phyloP scores from a whole-genome alignment of 129 eudicot genomes.

The Artemisia annua region DNA sequence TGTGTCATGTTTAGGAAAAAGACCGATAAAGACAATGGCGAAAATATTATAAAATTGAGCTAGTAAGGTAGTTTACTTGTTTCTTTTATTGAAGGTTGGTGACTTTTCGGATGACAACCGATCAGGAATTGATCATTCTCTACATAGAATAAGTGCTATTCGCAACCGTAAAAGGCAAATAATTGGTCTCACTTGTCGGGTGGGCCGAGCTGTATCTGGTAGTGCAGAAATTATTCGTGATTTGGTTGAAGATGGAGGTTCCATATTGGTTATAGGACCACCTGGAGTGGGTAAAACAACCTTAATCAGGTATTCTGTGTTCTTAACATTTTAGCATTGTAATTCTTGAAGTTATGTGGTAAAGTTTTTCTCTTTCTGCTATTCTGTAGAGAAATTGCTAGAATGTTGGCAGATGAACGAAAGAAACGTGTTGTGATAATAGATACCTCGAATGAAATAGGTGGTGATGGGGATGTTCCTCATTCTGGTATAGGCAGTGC shows the following conservation, averaged over 20 bases:
- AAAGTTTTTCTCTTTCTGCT: not conserved
- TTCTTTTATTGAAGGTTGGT: conserved; percentile 68
- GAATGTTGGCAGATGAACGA: conserved; percentile 93
- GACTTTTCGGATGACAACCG: conserved; percentile 97
- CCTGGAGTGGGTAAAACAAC: conserved; percentile 99
- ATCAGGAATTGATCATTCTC: conserved; percentile 84
- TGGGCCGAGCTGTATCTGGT: conserved; percentile 93
- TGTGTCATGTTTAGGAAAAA: conserved; percentile 13
- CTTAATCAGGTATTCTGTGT: conserved; percentile 69
- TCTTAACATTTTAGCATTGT: not conserved
- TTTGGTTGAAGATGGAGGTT: conserved; percentile 86
- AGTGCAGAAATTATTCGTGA: conserved; percentile 96
- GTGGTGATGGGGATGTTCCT: conserved; percentile 99
- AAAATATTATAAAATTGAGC: not conserved
- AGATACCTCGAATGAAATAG: conserved; percentile 96
- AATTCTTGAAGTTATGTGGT: not conserved
- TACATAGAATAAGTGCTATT: conserved; percentile 96
- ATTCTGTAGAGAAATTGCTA: conserved; percentile 76
- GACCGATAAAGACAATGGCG: not conserved
- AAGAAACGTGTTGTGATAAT: conserved; percentile 87
- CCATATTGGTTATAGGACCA: conserved; percentile 96
- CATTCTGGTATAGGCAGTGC: conserved; percentile 98
- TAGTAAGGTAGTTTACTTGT: not conserved
- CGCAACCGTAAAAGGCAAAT: conserved; percentile 90
- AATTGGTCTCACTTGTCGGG: conserved; percentile 94